Evolutionary conservation across 495 filamentous ascomycete genomes (phyloP), one percentile per base, ranked within the genome.

Genomic region (Penicillium roqueforti): DNA sequence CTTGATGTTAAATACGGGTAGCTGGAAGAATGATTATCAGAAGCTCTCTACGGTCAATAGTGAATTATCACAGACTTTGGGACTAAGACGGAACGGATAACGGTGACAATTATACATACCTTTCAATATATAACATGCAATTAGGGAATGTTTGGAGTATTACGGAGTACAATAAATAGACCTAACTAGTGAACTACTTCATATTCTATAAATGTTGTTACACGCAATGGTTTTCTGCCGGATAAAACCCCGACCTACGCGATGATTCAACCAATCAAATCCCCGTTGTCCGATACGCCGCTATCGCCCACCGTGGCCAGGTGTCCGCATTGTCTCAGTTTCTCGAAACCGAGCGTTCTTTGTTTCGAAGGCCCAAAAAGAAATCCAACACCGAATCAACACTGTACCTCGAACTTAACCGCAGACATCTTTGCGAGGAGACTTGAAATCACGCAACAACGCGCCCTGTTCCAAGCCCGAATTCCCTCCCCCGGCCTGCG

Each of bases 301-400:
- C n/a, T 36, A 1, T 36, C 0, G 6, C 3, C 32, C 14, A 2
- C 32, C 32, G 32, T 36, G 16, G 22, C 25, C 47, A 20, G 22
- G 32, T 18, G 18, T 31, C 28, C 29, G 18, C 44, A 47, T 47
- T 40, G 44, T 47, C 29, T 36, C 11, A 47, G 44, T 29, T n/a
- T 47, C 29, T 47, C 44, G 6, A 47, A 22, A 22, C n/a, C 36
- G 18, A 37, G 46, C 7, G 25, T 39, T 39, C 47, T 50, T 50
- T 50, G 47, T 50, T 7, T 39, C 47, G 20, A 38, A 16, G 16
- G 29, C 14, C 42, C 13, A 45, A 28, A 38, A 39, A 19, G 3
- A 3, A 44, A n/a, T 31, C 28, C 43, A n/a, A 31, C 9, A 6
- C 5, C 7, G 8, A 7, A 3, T 31, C 23, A 26, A 19, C 8